Evolutionary conservation across 345 rosid species (phyloP), one percentile per base, ranked within the genome.

Genomic region (Euphorbia pulcherrima): DNA sequence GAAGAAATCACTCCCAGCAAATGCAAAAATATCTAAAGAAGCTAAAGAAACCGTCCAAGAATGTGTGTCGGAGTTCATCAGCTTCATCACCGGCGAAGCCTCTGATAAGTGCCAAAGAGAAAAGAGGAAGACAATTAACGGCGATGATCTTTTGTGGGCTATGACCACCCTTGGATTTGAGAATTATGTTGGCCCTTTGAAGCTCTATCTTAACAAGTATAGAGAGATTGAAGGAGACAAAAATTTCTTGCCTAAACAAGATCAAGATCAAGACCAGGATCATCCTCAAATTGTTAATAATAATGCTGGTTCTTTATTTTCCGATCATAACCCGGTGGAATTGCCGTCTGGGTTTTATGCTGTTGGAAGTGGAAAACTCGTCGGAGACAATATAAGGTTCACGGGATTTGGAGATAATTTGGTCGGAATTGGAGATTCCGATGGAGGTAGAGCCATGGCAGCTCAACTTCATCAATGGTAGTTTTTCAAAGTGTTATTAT

Each of bases 381-480:
- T 41, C 20, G 79, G 73, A 28, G 72, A 71, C 14, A 52, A 37
- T 24, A 26, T 68, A 52, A 60, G 67, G 60, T 58, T 56, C n/a
- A 52, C 63, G 2, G 54, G 72, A 7, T 70, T 54, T 26, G 78
- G 60, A n/a, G 75, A 78, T 11, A 77, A 39, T 61, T 56, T 73
- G 64, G 63, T 28, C 23, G 44, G 59, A 53, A 68, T 60, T 56
- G 75, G 69, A 47, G 77, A 73, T 51, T 68, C 65, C 4, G 64
- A 73, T 35, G 55, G 71, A 8, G 39, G 30, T 26, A 28, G 37
- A 33, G 4, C 69, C 30, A 33, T 70, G 82, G 72, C 66, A 17
- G 72, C 76, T 68, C 68, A 67, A 68, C 56, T 68, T 57, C 74
- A 61, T 58, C 78, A 71, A 13, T 82, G 85, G 85, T 79, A 77